Conservation (phyloP, 331 rosid species). For the Pyrus hybrid region DNA sequence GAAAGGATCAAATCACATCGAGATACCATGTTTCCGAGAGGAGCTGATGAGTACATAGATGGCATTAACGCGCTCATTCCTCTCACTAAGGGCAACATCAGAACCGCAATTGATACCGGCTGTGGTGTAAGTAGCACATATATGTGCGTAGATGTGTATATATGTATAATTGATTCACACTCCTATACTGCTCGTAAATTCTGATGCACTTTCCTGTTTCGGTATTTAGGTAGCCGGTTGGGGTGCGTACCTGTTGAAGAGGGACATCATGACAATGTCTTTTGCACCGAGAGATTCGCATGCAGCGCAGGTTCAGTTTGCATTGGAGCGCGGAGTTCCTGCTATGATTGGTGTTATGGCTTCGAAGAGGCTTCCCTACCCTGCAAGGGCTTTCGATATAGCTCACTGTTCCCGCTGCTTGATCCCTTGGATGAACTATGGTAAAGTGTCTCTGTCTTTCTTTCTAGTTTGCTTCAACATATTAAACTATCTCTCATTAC, state of each 20-base stretch:
- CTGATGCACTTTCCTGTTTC: conserved; percentile 15
- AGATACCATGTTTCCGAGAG: conserved; percentile 93
- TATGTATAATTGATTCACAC: background rate
- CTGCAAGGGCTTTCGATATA: conserved; percentile 92
- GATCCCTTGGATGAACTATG: conserved; percentile 63
- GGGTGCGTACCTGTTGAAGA: conserved; percentile 89
- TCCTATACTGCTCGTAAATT: conserved; percentile 3
- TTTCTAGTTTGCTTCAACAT: background rate
- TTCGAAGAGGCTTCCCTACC: conserved; percentile 82
- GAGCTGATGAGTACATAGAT: conserved; percentile 90
- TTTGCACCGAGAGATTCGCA: conserved; percentile 98
- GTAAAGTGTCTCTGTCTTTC: conserved; percentile 23
- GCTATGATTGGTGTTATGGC: conserved; percentile 94
- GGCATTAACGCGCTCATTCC: conserved; percentile 77
- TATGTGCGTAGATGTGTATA: too few relatives aligned
- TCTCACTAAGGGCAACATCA: conserved; percentile 52
- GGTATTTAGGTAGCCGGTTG: conserved; percentile 88
- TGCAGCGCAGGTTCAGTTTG: conserved; percentile 92
- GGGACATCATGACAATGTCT: conserved; percentile 80
- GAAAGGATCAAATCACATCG: conserved; percentile 5
- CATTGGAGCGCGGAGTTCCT: conserved; percentile 93
- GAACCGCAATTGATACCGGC: conserved; percentile 96
- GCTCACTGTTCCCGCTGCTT: conserved; percentile 98
- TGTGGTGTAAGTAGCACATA: conserved; percentile 35
- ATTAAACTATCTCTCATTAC: background rate